Conservation (phyloP, 352 stramenopile genomes). For the Pythium vanterpoolii region DNA sequence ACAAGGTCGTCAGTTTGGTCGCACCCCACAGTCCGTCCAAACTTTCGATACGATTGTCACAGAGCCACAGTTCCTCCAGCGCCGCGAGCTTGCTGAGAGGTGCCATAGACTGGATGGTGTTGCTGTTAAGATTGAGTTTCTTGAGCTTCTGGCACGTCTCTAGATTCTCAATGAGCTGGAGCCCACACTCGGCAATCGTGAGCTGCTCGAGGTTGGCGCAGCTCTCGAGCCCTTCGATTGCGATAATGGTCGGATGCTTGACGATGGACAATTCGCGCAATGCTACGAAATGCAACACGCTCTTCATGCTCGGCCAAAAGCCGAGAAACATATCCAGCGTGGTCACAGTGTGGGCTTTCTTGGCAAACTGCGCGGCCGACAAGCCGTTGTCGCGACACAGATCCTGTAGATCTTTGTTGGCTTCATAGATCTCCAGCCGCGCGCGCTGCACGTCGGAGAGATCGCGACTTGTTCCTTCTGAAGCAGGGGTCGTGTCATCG, state of each 20-base stretch:
- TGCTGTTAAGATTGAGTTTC: slow-evolving; percentile 71
- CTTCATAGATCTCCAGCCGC: slow-evolving; percentile 37
- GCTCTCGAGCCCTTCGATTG: slow-evolving; percentile 45
- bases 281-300: slow-evolving; percentile 56
- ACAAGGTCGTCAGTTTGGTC: slow-evolving; percentile 57
- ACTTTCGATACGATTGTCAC: slow-evolving; percentile 66
- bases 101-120: slow-evolving; percentile 56
- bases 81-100: slow-evolving; percentile 46
- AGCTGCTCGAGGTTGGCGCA: slow-evolving; percentile 61
- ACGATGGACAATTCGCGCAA: slow-evolving; percentile 71
- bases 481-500: not conserved
- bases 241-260: slow-evolving; percentile 62
- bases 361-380: slow-evolving; percentile 48
- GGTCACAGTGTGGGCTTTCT: slow-evolving; percentile 33
- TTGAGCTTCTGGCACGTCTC: slow-evolving; percentile 42
- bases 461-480: slow-evolving; percentile 9
- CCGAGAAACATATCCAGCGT: slow-evolving; percentile 74
- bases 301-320: slow-evolving; percentile 72
- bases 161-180: slow-evolving; percentile 48
- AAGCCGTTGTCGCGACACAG: slow-evolving; percentile 70
- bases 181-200: slow-evolving; percentile 61
- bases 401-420: slow-evolving; percentile 48
- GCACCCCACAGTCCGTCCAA: slow-evolving; percentile 56
- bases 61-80: slow-evolving; percentile 80
- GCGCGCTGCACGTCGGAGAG: slow-evolving; percentile 32